These are phyloP conservation scores for Phytophthora capsici DNA, from an alignment of 352 stramenopile genomes.

Conservation along the genomic window DNA sequence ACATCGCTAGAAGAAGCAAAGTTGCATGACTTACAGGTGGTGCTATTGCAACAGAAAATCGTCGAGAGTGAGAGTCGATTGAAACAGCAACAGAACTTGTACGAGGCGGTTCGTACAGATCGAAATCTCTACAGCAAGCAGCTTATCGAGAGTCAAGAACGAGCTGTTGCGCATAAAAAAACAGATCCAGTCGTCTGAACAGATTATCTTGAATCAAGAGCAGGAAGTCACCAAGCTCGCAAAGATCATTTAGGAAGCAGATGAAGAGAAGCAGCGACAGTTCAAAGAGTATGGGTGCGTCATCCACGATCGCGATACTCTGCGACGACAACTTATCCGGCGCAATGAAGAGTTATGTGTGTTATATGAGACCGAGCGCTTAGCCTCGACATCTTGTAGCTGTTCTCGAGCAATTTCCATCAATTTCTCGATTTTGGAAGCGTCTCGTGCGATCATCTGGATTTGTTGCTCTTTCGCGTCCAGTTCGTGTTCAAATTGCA, in stretches of 20 bases:
- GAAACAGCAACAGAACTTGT: constrained; percentile 95
- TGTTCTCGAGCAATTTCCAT: constrained; percentile 79
- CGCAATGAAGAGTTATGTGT: constrained; percentile 86
- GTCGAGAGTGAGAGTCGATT: constrained; percentile 76
- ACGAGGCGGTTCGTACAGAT: constrained; percentile 92
- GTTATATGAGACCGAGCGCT: constrained; percentile 85
- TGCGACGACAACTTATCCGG: constrained; percentile 89
- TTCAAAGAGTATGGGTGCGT: constrained; percentile 87
- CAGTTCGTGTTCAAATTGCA: constrained; percentile 68
- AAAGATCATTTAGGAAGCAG: constrained; percentile 92
- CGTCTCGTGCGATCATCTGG: constrained; percentile 59
- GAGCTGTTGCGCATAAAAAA: constrained; percentile 92
- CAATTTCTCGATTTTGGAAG: constrained; percentile 75
- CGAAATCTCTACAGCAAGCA: constrained; percentile 95
- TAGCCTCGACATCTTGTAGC: constrained; percentile 69
- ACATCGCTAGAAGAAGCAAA: constrained; percentile 84
- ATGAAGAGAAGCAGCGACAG: constrained; percentile 90
- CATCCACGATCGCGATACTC: constrained; percentile 86
- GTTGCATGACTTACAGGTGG: constrained; percentile 75
- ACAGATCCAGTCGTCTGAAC: constrained; percentile 88
- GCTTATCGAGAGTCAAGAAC: constrained; percentile 92
- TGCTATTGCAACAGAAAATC: constrained; percentile 81
- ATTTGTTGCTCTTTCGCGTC: constrained; percentile 58
- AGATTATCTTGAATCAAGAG: constrained; percentile 91
- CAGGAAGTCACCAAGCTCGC: constrained; percentile 77